Evolutionary conservation across 352 stramenopile species (phyloP).

Genomic region (Phytophthora sojae): DNA sequence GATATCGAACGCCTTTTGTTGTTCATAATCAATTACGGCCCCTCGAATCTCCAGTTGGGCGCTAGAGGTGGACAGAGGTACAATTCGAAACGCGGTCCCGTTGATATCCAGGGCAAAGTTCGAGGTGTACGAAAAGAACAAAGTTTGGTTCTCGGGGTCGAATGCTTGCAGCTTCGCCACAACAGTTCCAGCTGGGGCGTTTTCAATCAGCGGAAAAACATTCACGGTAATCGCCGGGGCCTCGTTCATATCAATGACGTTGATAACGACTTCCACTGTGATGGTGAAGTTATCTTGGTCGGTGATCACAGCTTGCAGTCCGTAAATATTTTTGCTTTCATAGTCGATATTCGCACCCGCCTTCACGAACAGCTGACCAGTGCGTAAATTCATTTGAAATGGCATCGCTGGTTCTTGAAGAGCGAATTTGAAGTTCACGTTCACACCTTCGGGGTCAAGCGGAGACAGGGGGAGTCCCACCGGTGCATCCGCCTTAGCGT

Average conservation of each 20-base stretch:
- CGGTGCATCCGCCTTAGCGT: slow-evolving; percentile 13
- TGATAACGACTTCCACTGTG: slow-evolving; percentile 21
- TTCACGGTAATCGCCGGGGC: slow-evolving; percentile 12
- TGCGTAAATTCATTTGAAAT: slow-evolving; percentile 21
- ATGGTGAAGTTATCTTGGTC: slow-evolving; percentile 23
- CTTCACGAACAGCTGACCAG: slow-evolving; percentile 29
- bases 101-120: slow-evolving; percentile 31
- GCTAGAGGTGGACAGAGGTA: slow-evolving; percentile 37
- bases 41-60: slow-evolving; percentile 57
- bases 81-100: slow-evolving; percentile 45
- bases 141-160: slow-evolving; percentile 64
- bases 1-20: slow-evolving; percentile 42
- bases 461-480: slow-evolving; percentile 24
- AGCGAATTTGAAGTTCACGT: slow-evolving; percentile 10
- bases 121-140: slow-evolving; percentile 44
- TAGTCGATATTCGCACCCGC: slow-evolving; percentile 28
- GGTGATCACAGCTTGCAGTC: slow-evolving; percentile 21
- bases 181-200: slow-evolving; percentile 49
- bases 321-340: slow-evolving; percentile 14
- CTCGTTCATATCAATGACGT: slow-evolving; percentile 39
- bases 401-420: background rate
- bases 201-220: slow-evolving; percentile 42
- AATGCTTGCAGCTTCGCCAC: slow-evolving; percentile 43
- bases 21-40: slow-evolving; percentile 52
- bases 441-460: slow-evolving; percentile 27